Percentiles rank a stretch among this genome's conserved stretches.
These are phyloP conservation scores for Kodamaea nitidulidarum DNA, from an alignment of 805 yeast species.

Conservation along the genomic window DNA sequence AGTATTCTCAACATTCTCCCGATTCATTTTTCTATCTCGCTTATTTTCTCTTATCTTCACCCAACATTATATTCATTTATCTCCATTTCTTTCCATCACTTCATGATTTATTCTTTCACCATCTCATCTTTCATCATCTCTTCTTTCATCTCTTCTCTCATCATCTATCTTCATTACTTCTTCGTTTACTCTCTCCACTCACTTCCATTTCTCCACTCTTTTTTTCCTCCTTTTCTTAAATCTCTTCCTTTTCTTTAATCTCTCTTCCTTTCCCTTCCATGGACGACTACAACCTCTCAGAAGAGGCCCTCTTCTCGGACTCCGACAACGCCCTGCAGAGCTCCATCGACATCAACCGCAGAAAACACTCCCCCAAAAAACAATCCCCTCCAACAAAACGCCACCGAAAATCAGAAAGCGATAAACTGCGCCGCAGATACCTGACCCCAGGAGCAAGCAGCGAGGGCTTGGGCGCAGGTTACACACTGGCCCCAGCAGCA, in stretches of 20 bases:
- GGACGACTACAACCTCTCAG: slow-evolving; percentile 17
- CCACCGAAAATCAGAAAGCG: slow-evolving; percentile 18
- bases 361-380: slow-evolving; percentile 1
- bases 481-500: slow-evolving; percentile 39
- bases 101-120: no score
- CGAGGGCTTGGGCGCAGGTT: slow-evolving; percentile 14
- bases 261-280: not conserved
- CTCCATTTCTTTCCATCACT: no score
- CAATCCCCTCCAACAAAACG: slow-evolving; percentile 3
- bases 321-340: slow-evolving; percentile 33
- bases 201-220: not conserved
- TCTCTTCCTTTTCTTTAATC: not conserved
- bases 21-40: no score
- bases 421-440: slow-evolving; percentile 15
- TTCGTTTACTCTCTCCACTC: no score
- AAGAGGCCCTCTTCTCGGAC: slow-evolving; percentile 32
- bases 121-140: no score
- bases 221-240: not conserved
- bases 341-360: slow-evolving; percentile 21
- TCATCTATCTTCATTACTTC: no score
- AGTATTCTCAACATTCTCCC: no score
- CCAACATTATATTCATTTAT: no score
- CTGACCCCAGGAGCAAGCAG: slow-evolving; percentile 4
- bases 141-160: no score
- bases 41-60: no score